Evolutionary conservation across 148 eudicot genomes (phyloP), one percentile per base, ranked within the genome.

Genomic region (Polygonum aviculare): DNA sequence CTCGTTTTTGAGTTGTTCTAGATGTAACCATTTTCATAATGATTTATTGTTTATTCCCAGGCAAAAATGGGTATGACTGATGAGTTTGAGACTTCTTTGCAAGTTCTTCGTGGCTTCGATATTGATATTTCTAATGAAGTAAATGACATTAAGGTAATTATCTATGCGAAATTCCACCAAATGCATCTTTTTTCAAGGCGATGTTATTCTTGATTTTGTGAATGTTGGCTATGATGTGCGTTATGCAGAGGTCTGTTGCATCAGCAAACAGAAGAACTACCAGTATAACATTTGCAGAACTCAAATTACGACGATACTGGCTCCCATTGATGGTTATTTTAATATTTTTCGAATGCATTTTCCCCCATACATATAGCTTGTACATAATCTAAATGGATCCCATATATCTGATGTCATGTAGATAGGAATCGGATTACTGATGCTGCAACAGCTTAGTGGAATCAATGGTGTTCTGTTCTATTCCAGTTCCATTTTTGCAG

Each of bases 31-130:
- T 35, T 22, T 44, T 45, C 74, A 21, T 44, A 44, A 72, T 6
- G 11, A 16, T 40, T 75, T 39, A 5, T 48, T 41, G 76, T 63
- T 48, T 51, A 45, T 71, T 35, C 78, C 44, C 51, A 92, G 98
- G 98, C 98, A 41, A 95, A 95, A 88, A 95, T 92, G 97, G 98
- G 98, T 54, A 79, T 88, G 88, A 86, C 82, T 60, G 98, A 95
- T 52, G 98, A 92, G 73, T 90, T 89, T 79, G 98, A 95, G 90
- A 85, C 92, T 59, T 92, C 98, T 62, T 77, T 95, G 87, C 98
- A 95, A 92, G 98, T 95, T 83, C 86, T 95, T 52, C 86, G 98
- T 78, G 98, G 98, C 57, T 92, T 92, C 75, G 98, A 94, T 19
- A 80, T 92, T 75, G 98, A 94, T 60, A 94, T 94, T 63, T 79